Evolutionary conservation across 1,139 yeast genomes (phyloP).

Genomic region (Yamadazyma trypodendri): DNA sequence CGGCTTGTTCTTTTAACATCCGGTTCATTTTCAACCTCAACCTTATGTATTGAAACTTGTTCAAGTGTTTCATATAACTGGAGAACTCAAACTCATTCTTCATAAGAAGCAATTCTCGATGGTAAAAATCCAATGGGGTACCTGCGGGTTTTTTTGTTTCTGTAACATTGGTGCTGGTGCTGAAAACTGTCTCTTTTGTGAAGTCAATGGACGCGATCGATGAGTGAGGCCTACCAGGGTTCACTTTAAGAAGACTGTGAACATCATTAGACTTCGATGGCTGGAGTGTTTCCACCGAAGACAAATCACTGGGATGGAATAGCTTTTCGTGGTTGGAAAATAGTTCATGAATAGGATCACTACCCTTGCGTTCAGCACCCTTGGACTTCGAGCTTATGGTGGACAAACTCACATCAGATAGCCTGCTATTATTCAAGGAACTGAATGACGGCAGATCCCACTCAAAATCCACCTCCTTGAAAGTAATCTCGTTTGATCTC

Average conservation of each 20-base stretch:
- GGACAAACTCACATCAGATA: neutral
- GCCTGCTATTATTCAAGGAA: neutral
- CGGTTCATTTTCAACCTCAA: conserved; percentile 28
- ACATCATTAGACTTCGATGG: conserved; percentile 8
- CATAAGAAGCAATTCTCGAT: conserved; percentile 56
- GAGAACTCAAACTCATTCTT: conserved; percentile 66
- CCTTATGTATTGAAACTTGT: conserved; percentile 46
- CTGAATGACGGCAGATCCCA: neutral
- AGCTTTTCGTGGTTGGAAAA: conserved; percentile 36
- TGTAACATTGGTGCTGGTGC: conserved; percentile 1
- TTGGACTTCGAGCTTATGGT: neutral
- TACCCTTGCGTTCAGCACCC: conserved; percentile 10
- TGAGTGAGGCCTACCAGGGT: conserved; percentile 10
- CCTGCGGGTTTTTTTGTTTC: conserved; percentile 17
- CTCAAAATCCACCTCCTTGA: conserved; percentile 32
- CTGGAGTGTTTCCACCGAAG: neutral
- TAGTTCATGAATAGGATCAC: conserved; percentile 26
- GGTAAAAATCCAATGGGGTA: conserved; percentile 43
- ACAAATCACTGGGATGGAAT: conserved; percentile 15
- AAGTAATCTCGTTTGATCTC: conserved; percentile 18
- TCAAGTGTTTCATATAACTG: conserved; percentile 52
- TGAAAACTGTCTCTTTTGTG: conserved; percentile 13
- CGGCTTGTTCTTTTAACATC: conserved; percentile 18
- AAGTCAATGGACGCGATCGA: conserved; percentile 15
- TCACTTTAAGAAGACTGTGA: conserved; percentile 9